Percentiles rank a stretch among this genome's conserved stretches.
Conservation (phyloP, 1,139 yeast genomes). For the Candida dubliniensis region DNA sequence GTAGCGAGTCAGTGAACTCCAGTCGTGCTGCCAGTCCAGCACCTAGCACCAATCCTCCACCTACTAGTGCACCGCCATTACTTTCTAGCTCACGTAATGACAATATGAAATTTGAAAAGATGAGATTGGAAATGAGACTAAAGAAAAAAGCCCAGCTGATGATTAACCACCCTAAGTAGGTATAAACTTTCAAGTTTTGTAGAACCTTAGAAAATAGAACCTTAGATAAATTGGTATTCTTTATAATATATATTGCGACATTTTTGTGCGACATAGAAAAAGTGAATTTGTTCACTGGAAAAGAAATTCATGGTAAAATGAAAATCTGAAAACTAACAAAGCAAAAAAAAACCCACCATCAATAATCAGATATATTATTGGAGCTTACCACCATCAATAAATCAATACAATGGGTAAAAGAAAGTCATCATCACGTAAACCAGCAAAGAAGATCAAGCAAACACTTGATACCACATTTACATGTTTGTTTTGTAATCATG, state of each 20-base stretch:
- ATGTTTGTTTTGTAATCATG: conserved; percentile 95
- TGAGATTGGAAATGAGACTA: conserved; percentile 43
- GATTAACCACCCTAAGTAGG: conserved; percentile 18
- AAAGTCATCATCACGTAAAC: conserved; percentile 84
- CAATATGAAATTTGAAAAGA: conserved; percentile 44
- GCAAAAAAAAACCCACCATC: too few relatives aligned
- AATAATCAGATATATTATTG: too few relatives aligned
- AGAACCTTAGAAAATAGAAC: too few relatives aligned
- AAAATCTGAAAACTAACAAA: too few relatives aligned
- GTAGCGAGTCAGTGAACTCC: conserved; percentile 19
- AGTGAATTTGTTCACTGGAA: too few relatives aligned
- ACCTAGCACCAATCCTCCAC: conserved; percentile 5
- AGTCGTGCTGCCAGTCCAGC: conserved; percentile 16
- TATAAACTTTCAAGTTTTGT: background rate
- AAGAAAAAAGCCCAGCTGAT: conserved; percentile 46
- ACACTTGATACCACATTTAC: conserved; percentile 84
- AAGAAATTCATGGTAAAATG: too few relatives aligned
- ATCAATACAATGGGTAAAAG: conserved; percentile 67
- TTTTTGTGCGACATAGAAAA: too few relatives aligned
- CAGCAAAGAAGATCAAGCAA: conserved; percentile 75
- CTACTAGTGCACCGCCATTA: background rate
- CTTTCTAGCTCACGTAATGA: conserved; percentile 25
- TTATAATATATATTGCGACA: too few relatives aligned
- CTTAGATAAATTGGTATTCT: too few relatives aligned
- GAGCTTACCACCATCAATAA: too few relatives aligned